Conservation (phyloP, 805 yeast genomes). For the Candida lessepsii region DNA sequence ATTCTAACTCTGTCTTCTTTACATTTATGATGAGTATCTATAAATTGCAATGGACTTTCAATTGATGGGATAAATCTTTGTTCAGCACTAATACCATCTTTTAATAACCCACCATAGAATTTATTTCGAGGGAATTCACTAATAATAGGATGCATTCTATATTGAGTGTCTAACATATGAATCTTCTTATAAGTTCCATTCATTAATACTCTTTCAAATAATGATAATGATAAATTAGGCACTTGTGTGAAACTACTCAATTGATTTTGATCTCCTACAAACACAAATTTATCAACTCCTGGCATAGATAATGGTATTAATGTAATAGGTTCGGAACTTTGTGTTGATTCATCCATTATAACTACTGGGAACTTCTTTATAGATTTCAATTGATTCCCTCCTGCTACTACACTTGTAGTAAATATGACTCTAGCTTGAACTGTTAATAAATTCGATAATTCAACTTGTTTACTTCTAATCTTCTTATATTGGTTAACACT, state of each 20-base stretch:
- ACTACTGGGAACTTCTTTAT: constrained; percentile 60
- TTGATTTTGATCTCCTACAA: constrained; percentile 77
- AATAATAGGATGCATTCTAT: constrained; percentile 65
- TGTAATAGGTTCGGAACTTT: constrained; percentile 70
- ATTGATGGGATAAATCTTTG: constrained; percentile 49
- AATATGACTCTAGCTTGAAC: constrained; percentile 69
- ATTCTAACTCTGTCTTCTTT: constrained; percentile 50
- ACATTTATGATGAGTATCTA: constrained; percentile 53
- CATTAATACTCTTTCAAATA: constrained; percentile 63
- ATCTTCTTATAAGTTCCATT: constrained; percentile 62
- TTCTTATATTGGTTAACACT: constrained; percentile 51
- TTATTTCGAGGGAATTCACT: constrained; percentile 56
- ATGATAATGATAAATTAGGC: constrained; percentile 62
- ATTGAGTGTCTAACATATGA: constrained; percentile 67
- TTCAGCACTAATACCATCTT: constrained; percentile 57
- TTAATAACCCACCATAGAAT: constrained; percentile 49
- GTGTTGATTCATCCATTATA: constrained; percentile 78
- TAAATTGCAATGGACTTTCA: constrained; percentile 53
- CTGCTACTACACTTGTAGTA: constrained; percentile 72
- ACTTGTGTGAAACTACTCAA: constrained; percentile 69
- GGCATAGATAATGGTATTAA: constrained; percentile 69
- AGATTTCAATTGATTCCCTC: constrained; percentile 60
- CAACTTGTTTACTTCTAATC: constrained; percentile 42
- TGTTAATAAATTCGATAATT: constrained; percentile 48
- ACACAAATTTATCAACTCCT: constrained; percentile 63